A percentile compares a stretch with the other conserved stretches of the same genome.
These are phyloP conservation scores for Blastocystis sp. DNA, from an alignment of 352 stramenopile species.

Conservation along the genomic window DNA sequence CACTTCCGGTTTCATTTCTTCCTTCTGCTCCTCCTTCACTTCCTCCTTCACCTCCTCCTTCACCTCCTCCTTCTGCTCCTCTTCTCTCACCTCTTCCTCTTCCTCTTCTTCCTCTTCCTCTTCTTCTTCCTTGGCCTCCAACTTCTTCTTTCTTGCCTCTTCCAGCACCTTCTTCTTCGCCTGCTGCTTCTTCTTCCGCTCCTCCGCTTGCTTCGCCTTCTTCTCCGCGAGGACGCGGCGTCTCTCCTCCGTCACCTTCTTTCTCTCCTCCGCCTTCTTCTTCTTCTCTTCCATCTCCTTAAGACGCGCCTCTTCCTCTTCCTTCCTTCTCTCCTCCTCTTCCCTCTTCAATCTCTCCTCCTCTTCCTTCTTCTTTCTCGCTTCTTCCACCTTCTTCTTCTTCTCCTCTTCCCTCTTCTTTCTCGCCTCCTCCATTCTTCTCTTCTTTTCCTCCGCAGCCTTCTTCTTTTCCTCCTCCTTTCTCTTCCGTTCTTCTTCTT, in stretches of 20 bases:
- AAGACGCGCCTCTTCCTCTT: neutral
- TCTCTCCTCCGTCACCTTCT: neutral
- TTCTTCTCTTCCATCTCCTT: neutral
- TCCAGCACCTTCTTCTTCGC: neutral
- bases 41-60: too few species aligned
- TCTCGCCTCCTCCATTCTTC: neutral
- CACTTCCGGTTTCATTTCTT: too few species aligned
- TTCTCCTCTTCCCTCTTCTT: neutral
- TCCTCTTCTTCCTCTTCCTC: neutral
- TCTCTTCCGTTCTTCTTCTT: neutral
- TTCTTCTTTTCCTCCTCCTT: conserved; percentile 18
- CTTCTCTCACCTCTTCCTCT: neutral
- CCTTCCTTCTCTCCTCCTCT: neutral
- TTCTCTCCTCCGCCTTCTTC: neutral
- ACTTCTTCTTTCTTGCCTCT: neutral
- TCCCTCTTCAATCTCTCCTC: neutral
- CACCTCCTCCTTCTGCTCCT: neutral
- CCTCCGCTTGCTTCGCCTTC: neutral
- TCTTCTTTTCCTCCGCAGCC: neutral
- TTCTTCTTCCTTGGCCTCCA: neutral
- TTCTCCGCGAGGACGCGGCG: too few species aligned
- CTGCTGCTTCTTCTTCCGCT: neutral
- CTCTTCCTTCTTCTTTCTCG: neutral
- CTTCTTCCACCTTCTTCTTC: neutral
- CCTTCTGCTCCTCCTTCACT: too few species aligned